phyloP scores from a whole-genome alignment of 345 rosid genomes.

The Mercurialis annua region DNA sequence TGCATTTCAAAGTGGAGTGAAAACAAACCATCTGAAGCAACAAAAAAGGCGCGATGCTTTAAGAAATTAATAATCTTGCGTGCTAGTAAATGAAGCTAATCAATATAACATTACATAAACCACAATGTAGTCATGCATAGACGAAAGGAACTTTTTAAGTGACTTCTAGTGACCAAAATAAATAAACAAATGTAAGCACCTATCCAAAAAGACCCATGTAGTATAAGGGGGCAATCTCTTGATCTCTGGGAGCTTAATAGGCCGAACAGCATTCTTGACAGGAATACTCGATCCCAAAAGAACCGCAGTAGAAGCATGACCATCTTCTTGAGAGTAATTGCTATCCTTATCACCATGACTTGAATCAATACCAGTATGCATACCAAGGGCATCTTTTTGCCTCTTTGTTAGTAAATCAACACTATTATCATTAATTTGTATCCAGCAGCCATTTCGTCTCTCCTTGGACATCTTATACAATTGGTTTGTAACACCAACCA shows the following conservation, averaged over 20 bases:
- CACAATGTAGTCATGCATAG: too few species aligned
- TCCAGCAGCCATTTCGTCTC: conserved; percentile 46
- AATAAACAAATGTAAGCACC: conserved; percentile 42
- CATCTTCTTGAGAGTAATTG: conserved; percentile 55
- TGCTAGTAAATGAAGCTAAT: background rate
- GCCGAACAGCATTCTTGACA: conserved; percentile 67
- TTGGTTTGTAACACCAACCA: conserved; percentile 54
- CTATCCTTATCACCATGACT: conserved; percentile 52
- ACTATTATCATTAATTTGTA: conserved; percentile 24
- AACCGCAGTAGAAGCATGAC: conserved; percentile 49
- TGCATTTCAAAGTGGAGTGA: conserved; percentile 1
- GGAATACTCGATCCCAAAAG: conserved; percentile 76
- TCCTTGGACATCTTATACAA: conserved; percentile 50
- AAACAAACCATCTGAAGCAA: background rate
- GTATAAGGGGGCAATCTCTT: conserved; percentile 92
- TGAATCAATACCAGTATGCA: conserved; percentile 55
- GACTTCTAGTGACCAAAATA: background rate
- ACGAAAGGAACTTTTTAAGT: background rate
- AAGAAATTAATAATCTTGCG: background rate
- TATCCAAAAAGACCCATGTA: conserved; percentile 92
- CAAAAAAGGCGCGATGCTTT: background rate
- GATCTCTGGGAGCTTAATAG: conserved; percentile 68
- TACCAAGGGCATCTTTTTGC: conserved; percentile 63
- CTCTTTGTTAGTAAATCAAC: conserved; percentile 67
- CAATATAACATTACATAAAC: background rate